Evolutionary conservation across 202 grass and related monocot species (phyloP), one percentile per base, ranked within the genome.

Genomic region (Musa balbisiana): DNA sequence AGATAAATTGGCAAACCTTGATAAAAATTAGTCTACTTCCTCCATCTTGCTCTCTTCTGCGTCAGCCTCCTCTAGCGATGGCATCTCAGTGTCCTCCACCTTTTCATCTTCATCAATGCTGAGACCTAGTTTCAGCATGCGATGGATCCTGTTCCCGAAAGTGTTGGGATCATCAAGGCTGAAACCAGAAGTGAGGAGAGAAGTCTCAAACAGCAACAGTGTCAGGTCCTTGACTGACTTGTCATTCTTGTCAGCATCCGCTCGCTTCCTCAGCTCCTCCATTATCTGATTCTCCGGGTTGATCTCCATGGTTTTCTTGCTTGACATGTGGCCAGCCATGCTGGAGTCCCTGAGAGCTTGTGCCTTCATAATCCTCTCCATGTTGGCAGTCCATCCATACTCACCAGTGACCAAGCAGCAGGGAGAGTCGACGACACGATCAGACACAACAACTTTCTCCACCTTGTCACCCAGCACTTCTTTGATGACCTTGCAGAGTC

Each of bases 221-320:
- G 58, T 62, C 17, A 62, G 58, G 58, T 62, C 58, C 58, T 62
- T 62, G 58, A 62, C 58, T 20, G 58, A 62, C 58, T 62, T 62
- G 58, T 62, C 58, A 62, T 62, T 62, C 58, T 62, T 62, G 58
- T 62, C 58, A 21, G 58, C 58, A 17, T 62, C 58, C 3, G 58
- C 17, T 21, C 58, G 58, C 20, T 62, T 62, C 58, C 58, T 62
- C 6, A 62, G 58, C 58, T 62, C 58, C 11, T 62, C 58, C 58
- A 62, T 62, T 17, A 62, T 62, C 16, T 15, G 58, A 62, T 62
- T 62, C 58, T 62, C 58, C 13, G 58, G 58, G 58, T 62, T 62
- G 58, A 62, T 62, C 20, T 62, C 58, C 58, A 62, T 62, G 58
- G 58, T 62, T 62, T 62, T 62, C 58, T 62, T 62, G 58, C 58